Evolutionary conservation across 2,329 filamentous ascomycete genomes (phyloP).

Genomic region (Diaporthe sp.): DNA sequence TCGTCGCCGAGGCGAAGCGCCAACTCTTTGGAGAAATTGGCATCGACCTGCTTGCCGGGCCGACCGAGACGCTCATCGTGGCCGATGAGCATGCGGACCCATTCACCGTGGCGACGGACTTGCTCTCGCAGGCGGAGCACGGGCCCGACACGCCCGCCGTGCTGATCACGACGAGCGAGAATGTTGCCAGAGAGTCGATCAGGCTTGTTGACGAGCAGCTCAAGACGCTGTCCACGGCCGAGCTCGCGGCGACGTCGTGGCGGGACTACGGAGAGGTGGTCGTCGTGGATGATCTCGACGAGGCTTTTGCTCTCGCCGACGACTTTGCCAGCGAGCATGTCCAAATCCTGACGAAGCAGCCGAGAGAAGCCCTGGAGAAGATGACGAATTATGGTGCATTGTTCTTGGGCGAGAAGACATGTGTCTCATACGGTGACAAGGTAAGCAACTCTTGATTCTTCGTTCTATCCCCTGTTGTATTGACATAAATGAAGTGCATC

Average conservation of each 20-base stretch:
- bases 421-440: slow-evolving; percentile 67
- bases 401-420: slow-evolving; percentile 65
- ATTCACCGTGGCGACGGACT: slow-evolving; percentile 58
- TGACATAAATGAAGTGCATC: slow-evolving; percentile 55
- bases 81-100: slow-evolving; percentile 61
- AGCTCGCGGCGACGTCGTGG: slow-evolving; percentile 59
- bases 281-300: slow-evolving; percentile 56
- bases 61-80: slow-evolving; percentile 65
- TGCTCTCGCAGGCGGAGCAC: slow-evolving; percentile 64
- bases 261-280: slow-evolving; percentile 59
- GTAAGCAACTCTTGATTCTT: slow-evolving; percentile 43
- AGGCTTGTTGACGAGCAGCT: slow-evolving; percentile 53
- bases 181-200: slow-evolving; percentile 54
- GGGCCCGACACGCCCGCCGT: slow-evolving; percentile 64
- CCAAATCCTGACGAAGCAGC: slow-evolving; percentile 58
- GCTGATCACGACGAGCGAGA: slow-evolving; percentile 60
- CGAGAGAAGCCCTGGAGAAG: slow-evolving; percentile 61
- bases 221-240: slow-evolving; percentile 55
- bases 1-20: slow-evolving; percentile 66
- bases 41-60: slow-evolving; percentile 66
- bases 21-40: slow-evolving; percentile 66
- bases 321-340: slow-evolving; percentile 64
- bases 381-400: slow-evolving; percentile 65
- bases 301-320: slow-evolving; percentile 58
- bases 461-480: background rate